These are phyloP conservation scores for Trichocladium uniseriatum DNA, from an alignment of 495 filamentous ascomycete species.

Conservation along the genomic window DNA sequence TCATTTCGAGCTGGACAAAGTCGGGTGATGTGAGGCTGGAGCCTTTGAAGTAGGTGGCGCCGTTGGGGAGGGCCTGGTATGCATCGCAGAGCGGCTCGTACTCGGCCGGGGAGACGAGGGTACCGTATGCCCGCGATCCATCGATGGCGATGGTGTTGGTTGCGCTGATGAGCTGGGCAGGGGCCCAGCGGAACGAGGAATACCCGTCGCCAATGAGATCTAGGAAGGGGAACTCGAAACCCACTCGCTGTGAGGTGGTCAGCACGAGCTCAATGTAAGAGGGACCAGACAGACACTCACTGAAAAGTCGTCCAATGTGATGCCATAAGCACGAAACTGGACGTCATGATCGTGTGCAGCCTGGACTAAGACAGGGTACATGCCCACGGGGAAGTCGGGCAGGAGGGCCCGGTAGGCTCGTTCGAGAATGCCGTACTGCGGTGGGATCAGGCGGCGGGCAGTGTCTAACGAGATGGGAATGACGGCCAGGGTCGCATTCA, in stretches of 20 bases:
- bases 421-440: conserved; percentile 32
- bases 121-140: conserved; percentile 32
- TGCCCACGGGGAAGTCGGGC: conserved; percentile 33
- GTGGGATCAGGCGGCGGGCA: conserved; percentile 29
- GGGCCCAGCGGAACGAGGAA: conserved; percentile 35
- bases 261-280: too few species aligned
- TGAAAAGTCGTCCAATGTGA: conserved; percentile 34
- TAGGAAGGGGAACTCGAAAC: conserved; percentile 40
- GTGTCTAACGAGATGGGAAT: conserved; percentile 31
- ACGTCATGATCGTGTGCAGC: conserved; percentile 39
- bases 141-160: conserved; percentile 27
- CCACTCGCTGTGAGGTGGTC: conserved; percentile 25
- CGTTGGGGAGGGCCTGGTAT: conserved; percentile 22
- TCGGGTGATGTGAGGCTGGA: conserved; percentile 13
- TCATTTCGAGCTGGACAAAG: conserved; percentile 27
- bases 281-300: conserved; percentile 26
- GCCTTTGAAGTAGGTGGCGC: conserved; percentile 25
- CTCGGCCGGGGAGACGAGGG: conserved; percentile 24
- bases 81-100: conserved; percentile 35
- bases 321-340: conserved; percentile 26
- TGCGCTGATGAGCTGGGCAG: conserved; percentile 29
- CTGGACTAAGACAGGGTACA: conserved; percentile 38
- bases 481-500: conserved; percentile 35
- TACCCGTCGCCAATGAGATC: conserved; percentile 29
- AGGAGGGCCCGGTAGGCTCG: conserved; percentile 28